These are phyloP conservation scores for Parachlorella kessleri DNA, from an alignment of 139 green algal genomes.

Conservation along the genomic window DNA sequence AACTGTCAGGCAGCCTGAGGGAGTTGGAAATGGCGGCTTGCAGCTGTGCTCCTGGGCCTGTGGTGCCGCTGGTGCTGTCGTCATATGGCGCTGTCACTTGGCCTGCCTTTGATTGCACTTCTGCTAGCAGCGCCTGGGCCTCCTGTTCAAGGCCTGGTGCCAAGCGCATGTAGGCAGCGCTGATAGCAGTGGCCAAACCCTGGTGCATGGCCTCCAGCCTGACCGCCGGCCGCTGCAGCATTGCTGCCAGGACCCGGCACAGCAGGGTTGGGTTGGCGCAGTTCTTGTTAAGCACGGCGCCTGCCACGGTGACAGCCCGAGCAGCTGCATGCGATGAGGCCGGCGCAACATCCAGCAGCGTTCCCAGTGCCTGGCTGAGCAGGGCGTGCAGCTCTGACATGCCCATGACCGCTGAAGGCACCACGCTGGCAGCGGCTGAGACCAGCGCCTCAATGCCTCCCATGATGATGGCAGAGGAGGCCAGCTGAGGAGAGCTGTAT, in stretches of 20 bases:
- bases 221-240: constrained; percentile 38
- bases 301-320: constrained; percentile 16
- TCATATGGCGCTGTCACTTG: too few species aligned
- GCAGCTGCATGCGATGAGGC: background rate
- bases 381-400: constrained; percentile 30
- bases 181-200: constrained; percentile 9
- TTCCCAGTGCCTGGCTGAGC: constrained; percentile 13
- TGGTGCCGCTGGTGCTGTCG: too few species aligned
- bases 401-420: constrained; percentile 28
- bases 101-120: too few species aligned
- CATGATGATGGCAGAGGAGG: background rate
- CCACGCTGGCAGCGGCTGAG: constrained; percentile 23
- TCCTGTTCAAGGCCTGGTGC: constrained; percentile 6
- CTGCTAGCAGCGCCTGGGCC: constrained; percentile 18
- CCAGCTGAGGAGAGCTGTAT: background rate
- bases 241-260: constrained; percentile 21
- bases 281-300: constrained; percentile 10
- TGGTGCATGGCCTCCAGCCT: constrained; percentile 29
- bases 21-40: too few species aligned
- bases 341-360: constrained; percentile 25
- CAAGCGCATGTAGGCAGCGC: constrained; percentile 10
- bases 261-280: constrained; percentile 41
- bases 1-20: too few species aligned
- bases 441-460: constrained; percentile 35
- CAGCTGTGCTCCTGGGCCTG: too few species aligned